Percentiles rank a stretch among this genome's conserved stretches.
phyloP scores from a whole-genome alignment of 2,329 filamentous ascomycete genomes.

The Lachnum nothofagi region DNA sequence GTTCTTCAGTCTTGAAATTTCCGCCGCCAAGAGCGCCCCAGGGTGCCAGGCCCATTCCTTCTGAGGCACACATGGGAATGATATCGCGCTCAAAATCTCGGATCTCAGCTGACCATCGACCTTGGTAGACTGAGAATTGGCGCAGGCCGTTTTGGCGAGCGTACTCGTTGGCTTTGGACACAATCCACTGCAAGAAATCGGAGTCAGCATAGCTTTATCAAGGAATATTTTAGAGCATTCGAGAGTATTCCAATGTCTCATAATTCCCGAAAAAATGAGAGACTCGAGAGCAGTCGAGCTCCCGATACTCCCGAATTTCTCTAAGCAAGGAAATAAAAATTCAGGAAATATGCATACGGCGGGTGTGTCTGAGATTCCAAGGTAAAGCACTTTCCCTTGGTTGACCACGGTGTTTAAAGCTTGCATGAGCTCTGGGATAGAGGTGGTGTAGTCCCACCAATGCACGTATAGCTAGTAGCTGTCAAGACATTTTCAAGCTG shows the following conservation, averaged over 20 bases:
- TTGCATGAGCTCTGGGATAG: conserved; percentile 64
- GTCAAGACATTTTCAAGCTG: too few species aligned
- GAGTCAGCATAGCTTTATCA: too few species aligned
- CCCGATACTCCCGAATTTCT: too few species aligned
- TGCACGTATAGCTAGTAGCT: conserved; percentile 52
- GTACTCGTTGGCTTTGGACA: conserved; percentile 62
- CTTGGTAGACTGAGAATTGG: conserved; percentile 66
- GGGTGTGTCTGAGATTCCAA: conserved; percentile 64
- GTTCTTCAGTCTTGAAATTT: conserved; percentile 45
- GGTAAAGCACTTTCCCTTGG: conserved; percentile 60
- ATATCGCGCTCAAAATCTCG: conserved; percentile 63
- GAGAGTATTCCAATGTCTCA: too few species aligned
- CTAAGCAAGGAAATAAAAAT: too few species aligned
- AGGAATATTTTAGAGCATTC: too few species aligned
- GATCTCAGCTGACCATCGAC: conserved; percentile 55
- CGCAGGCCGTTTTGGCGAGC: conserved; percentile 65
- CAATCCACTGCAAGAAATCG: too few species aligned
- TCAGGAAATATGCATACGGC: too few species aligned
- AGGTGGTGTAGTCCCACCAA: conserved; percentile 65
- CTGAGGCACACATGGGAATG: conserved; percentile 51
- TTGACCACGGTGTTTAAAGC: conserved; percentile 56
- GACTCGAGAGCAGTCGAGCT: too few species aligned
- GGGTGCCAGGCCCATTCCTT: conserved; percentile 54
- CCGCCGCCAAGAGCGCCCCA: conserved; percentile 51
- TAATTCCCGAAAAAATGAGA: too few species aligned